Evolutionary conservation across 371 early-diverging fungal species (phyloP).

Genomic region (Mucor mucedo): DNA sequence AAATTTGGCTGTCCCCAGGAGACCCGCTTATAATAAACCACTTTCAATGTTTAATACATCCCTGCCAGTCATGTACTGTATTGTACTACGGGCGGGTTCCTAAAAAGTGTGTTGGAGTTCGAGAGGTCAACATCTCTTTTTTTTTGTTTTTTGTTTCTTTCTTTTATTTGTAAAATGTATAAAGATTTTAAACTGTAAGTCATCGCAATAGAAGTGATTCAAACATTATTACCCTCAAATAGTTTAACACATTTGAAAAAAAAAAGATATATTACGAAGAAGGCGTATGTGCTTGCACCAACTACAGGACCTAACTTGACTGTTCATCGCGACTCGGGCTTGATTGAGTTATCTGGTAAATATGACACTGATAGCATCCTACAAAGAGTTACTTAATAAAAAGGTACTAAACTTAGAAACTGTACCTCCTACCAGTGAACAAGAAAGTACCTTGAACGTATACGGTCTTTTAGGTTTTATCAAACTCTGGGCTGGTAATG

Average conservation of each 20-base stretch:
- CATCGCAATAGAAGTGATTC: not conserved
- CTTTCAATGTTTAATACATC: too few relatives aligned
- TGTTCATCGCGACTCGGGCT: slow-evolving; percentile 21
- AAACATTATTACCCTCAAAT: not conserved
- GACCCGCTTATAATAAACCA: too few relatives aligned
- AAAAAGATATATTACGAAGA: slow-evolving; percentile 28
- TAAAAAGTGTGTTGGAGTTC: too few relatives aligned
- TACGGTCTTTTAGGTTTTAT: slow-evolving; percentile 76
- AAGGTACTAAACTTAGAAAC: slow-evolving; percentile 9
- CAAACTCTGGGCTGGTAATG: slow-evolving; percentile 65
- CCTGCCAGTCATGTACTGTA: too few relatives aligned
- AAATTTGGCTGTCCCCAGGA: too few relatives aligned
- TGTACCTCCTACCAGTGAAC: slow-evolving; percentile 24
- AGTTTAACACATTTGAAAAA: not conserved
- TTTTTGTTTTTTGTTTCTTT: not conserved
- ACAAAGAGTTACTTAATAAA: not conserved
- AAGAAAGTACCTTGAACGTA: slow-evolving; percentile 46
- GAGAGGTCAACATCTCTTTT: too few relatives aligned
- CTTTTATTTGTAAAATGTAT: not conserved
- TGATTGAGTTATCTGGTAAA: slow-evolving; percentile 23
- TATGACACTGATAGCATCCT: not conserved
- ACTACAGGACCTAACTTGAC: slow-evolving; percentile 22
- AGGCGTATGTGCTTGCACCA: slow-evolving; percentile 25
- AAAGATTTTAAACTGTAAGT: slow-evolving; percentile 21
- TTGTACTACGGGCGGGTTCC: too few relatives aligned